These are phyloP conservation scores for Aphanomyces astaci DNA, from an alignment of 352 stramenopile genomes.

Conservation along the genomic window DNA sequence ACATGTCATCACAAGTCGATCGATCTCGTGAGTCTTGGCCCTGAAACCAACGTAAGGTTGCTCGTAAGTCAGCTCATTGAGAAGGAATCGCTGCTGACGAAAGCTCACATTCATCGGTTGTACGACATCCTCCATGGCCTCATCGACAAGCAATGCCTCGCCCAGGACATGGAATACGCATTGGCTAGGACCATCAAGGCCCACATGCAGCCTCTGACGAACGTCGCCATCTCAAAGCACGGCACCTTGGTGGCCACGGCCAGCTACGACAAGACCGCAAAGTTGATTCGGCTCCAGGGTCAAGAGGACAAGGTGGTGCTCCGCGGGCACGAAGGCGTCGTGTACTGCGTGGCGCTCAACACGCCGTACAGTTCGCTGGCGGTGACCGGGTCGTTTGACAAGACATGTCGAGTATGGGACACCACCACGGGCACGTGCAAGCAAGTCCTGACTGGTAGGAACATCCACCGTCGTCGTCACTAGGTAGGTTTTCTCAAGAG, in stretches of 20 bases:
- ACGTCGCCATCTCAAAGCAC: conserved; percentile 64
- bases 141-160: conserved; percentile 56
- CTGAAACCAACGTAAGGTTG: conserved; percentile 56
- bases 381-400: conserved; percentile 70
- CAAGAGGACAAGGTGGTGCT: conserved; percentile 29
- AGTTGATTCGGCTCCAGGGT: conserved; percentile 30
- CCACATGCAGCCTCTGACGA: conserved; percentile 60
- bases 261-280: conserved; percentile 74
- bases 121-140: conserved; percentile 57
- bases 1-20: conserved; percentile 45
- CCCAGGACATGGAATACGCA: conserved; percentile 25
- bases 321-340: conserved; percentile 49
- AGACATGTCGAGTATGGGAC: conserved; percentile 68
- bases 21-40: conserved; percentile 54
- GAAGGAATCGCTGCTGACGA: conserved; percentile 51
- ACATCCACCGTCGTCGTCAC: too few species aligned
- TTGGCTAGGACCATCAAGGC: conserved; percentile 39
- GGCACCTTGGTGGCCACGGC: conserved; percentile 47
- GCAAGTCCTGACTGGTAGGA: conserved; percentile 29
- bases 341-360: conserved; percentile 63
- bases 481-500: too few species aligned
- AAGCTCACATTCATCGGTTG: conserved; percentile 35
- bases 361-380: conserved; percentile 39
- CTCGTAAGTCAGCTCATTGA: conserved; percentile 45
- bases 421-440: conserved; percentile 27